Conservation (phyloP, 1,139 yeast genomes). For the Blastobotrys persicus region DNA sequence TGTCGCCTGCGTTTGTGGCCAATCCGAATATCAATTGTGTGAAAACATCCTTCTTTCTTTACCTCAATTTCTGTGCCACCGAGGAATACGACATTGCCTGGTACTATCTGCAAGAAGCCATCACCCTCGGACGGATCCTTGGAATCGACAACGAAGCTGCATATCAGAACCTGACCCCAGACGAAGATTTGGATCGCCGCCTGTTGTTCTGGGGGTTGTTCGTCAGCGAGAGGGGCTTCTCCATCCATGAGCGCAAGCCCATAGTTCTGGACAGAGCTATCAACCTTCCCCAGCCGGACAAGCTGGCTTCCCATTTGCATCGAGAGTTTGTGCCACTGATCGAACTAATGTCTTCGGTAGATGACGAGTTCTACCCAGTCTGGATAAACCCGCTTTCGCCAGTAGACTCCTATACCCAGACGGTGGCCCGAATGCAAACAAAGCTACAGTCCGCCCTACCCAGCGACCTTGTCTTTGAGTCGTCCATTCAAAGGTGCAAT, state of each 20-base stretch:
- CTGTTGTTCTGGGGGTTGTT: slow-evolving; percentile 21
- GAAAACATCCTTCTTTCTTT: slow-evolving; percentile 18
- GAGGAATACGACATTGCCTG: slow-evolving; percentile 20
- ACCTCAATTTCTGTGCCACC: slow-evolving; percentile 18
- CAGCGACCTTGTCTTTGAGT: slow-evolving; percentile 13
- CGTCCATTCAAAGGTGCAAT: slow-evolving; percentile 19
- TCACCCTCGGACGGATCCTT: slow-evolving; percentile 17
- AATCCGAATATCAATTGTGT: slow-evolving; percentile 9
- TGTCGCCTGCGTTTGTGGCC: slow-evolving; percentile 13
- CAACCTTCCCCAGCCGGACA: slow-evolving; percentile 10
- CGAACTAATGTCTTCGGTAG: slow-evolving; percentile 19
- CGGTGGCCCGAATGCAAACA: slow-evolving; percentile 13
- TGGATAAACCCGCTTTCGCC: slow-evolving; percentile 15
- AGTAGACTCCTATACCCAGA: not conserved
- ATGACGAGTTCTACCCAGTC: slow-evolving; percentile 17
- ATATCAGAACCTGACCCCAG: slow-evolving; percentile 13
- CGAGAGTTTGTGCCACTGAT: slow-evolving; percentile 18
- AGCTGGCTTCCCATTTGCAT: not conserved
- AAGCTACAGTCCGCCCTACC: slow-evolving; percentile 14
- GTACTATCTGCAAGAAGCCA: slow-evolving; percentile 19
- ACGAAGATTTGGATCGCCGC: slow-evolving; percentile 16
- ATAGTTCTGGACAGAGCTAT: slow-evolving; percentile 17
- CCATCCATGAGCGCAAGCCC: slow-evolving; percentile 20
- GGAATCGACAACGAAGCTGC: slow-evolving; percentile 16
- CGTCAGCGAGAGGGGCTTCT: slow-evolving; percentile 21